A percentile compares a stretch with the other conserved stretches of the same genome.
phyloP scores from a whole-genome alignment of 257 asterid species.

The Pogostemon cablin region DNA sequence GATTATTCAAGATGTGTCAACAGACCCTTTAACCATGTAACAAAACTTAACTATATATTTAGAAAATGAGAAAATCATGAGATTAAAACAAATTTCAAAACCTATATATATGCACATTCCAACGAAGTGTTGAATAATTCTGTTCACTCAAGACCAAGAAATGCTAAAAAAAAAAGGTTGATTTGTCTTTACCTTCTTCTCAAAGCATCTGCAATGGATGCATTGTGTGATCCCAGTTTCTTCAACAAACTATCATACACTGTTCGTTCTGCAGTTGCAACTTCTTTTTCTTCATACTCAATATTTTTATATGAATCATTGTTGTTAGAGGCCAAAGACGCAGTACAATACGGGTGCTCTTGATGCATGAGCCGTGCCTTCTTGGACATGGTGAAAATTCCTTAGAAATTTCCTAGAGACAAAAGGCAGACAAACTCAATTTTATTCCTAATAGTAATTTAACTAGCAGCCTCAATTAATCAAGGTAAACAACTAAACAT shows the following conservation, averaged over 20 bases:
- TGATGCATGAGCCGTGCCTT: background rate
- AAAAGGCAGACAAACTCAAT: too few species aligned
- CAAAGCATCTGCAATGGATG: slow-evolving; percentile 49
- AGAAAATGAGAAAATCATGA: background rate
- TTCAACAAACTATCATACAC: slow-evolving; percentile 63
- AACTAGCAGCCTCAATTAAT: too few species aligned
- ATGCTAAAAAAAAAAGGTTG: background rate
- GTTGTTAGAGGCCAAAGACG: too few species aligned
- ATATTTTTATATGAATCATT: slow-evolving; percentile 33
- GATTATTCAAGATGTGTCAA: background rate
- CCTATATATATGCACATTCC: slow-evolving; percentile 1
- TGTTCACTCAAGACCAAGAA: background rate
- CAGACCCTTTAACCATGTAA: slow-evolving; percentile 7
- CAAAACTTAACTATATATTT: background rate
- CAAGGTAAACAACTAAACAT: too few species aligned
- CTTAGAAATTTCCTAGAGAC: background rate
- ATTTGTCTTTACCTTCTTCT: slow-evolving; percentile 44
- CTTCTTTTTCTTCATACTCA: slow-evolving; percentile 41
- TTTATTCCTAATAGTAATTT: too few species aligned
- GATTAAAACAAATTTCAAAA: background rate
- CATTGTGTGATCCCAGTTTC: slow-evolving; percentile 55
- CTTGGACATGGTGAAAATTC: background rate
- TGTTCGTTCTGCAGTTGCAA: slow-evolving; percentile 41
- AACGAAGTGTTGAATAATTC: background rate
- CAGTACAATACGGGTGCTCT: background rate